These are phyloP conservation scores for Pseudisothecium myosuroides DNA, from an alignment of 225 moss, liverwort and hornwort species.

Conservation along the genomic window DNA sequence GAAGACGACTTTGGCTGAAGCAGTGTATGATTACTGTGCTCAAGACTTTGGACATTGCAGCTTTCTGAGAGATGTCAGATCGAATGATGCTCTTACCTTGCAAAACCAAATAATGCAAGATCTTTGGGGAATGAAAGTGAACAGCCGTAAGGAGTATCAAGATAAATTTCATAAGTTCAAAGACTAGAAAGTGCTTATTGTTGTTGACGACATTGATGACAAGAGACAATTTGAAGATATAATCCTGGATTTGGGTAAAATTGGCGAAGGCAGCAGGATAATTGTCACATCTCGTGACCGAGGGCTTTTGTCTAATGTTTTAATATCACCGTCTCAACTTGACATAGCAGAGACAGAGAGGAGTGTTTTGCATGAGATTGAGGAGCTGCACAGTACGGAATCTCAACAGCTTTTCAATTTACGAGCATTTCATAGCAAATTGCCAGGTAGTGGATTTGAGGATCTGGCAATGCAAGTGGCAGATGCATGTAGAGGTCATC, in stretches of 20 bases:
- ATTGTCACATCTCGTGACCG: not conserved
- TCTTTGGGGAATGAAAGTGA: not conserved
- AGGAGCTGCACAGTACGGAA: not conserved
- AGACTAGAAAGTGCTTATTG: not conserved
- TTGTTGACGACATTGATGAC: not conserved
- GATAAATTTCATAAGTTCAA: accelerated
- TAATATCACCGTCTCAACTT: not conserved
- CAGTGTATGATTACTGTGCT: not conserved
- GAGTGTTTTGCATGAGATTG: not conserved
- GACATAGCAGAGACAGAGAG: not conserved
- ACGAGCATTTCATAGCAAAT: not conserved
- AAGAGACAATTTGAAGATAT: not conserved
- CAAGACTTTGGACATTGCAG: not conserved
- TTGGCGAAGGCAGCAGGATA: not conserved
- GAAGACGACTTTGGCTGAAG: not conserved
- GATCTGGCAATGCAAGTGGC: not conserved
- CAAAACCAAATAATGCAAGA: not conserved
- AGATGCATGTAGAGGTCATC: not conserved
- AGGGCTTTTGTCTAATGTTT: not conserved
- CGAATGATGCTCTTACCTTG: not conserved
- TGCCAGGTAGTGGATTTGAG: not conserved
- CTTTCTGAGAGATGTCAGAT: not conserved
- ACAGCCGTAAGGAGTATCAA: not conserved
- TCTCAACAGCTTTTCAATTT: not conserved
- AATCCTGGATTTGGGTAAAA: not conserved